These are phyloP conservation scores for Forsythia viridissima DNA, from an alignment of 257 asterid species.

Conservation along the genomic window DNA sequence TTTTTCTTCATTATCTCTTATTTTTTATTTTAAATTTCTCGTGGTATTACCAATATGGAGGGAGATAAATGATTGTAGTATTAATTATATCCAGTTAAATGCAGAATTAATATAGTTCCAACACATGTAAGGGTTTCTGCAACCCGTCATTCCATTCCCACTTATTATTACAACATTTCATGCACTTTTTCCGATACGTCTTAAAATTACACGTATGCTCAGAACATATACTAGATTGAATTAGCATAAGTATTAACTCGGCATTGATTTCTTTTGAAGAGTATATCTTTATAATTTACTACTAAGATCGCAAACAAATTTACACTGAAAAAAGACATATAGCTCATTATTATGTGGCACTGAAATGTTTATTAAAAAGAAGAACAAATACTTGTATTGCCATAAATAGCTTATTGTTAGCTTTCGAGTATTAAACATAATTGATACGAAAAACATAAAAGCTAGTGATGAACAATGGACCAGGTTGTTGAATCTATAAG, in stretches of 20 bases:
- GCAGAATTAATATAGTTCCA: not conserved
- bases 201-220: not conserved
- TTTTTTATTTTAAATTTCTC: not conserved
- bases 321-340: not conserved
- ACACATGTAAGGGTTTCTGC: slow-evolving; percentile 10
- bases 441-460: not conserved
- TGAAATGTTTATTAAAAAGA: slow-evolving; percentile 9
- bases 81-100: slow-evolving; percentile 5
- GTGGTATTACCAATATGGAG: not conserved
- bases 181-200: not conserved
- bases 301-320: not conserved
- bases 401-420: slow-evolving; percentile 14
- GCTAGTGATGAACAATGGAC: not conserved
- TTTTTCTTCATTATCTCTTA: slow-evolving; percentile 4
- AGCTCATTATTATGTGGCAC: not conserved
- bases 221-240: not conserved
- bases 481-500: not conserved
- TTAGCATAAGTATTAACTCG: not conserved
- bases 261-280: slow-evolving; percentile 2
- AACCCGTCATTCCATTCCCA: slow-evolving; percentile 10
- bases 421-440: not conserved
- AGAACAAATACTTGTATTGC: not conserved
- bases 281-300: not conserved
- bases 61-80: slow-evolving; percentile 1
- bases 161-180: not conserved